phyloP scores from a whole-genome alignment of 1,284 basidiomycete species.

The Cryptococcus floricola region DNA sequence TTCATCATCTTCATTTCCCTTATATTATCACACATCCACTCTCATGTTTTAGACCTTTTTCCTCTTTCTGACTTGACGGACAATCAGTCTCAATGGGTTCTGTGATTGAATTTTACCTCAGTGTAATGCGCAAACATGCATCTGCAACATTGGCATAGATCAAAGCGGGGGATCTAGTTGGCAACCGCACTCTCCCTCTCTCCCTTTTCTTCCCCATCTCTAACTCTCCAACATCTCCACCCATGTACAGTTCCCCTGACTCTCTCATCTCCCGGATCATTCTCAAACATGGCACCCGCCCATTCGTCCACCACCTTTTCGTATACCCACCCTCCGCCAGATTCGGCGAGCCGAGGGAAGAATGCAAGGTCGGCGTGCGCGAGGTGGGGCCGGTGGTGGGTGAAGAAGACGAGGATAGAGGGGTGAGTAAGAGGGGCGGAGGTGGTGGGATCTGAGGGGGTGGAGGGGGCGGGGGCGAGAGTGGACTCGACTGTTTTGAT shows the following conservation, averaged over 20 bases:
- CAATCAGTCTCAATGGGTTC: neutral
- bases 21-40: too few species aligned
- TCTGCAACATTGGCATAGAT: neutral
- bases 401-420: slow-evolving; percentile 81
- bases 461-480: slow-evolving; percentile 46
- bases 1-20: neutral
- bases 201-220: slow-evolving; percentile 16
- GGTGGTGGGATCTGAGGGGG: slow-evolving; percentile 11
- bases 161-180: neutral
- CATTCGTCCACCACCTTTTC: slow-evolving; percentile 66
- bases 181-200: slow-evolving; percentile 3
- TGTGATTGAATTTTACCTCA: neutral
- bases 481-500: slow-evolving; percentile 66
- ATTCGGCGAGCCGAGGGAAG: slow-evolving; percentile 53
- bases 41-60: too few species aligned
- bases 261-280: slow-evolving; percentile 70
- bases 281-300: slow-evolving; percentile 78
- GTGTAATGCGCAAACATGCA: slow-evolving; percentile 1
- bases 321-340: slow-evolving; percentile 59
- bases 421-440: slow-evolving; percentile 44
- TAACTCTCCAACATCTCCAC: slow-evolving; percentile 39
- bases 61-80: neutral
- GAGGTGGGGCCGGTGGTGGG: slow-evolving; percentile 82
- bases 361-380: slow-evolving; percentile 81
- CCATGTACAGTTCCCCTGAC: slow-evolving; percentile 61